phyloP scores from a whole-genome alignment of 2,329 filamentous ascomycete genomes.

The Endocalyx cinctus region DNA sequence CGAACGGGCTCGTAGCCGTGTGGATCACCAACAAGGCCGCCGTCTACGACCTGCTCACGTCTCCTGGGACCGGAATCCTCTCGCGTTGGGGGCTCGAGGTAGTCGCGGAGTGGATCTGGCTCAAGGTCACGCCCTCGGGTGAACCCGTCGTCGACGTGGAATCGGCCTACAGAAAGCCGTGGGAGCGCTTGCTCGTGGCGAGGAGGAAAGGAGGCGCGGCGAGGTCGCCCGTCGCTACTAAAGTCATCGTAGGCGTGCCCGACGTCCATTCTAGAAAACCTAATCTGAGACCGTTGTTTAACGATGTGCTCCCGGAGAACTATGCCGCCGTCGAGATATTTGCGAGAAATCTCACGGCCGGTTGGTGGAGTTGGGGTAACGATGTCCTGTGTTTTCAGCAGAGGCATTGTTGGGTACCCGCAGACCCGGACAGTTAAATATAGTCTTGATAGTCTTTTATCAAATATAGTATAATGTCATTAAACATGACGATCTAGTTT shows the following conservation, averaged over 20 bases:
- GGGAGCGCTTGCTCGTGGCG: slow-evolving; percentile 67
- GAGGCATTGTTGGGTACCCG: slow-evolving; percentile 43
- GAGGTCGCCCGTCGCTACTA: slow-evolving; percentile 35
- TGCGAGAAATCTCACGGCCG: slow-evolving; percentile 66
- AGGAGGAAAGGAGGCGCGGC: slow-evolving; percentile 32
- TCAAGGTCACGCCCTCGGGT: slow-evolving; percentile 64
- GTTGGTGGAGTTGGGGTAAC: slow-evolving; percentile 77
- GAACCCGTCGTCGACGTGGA: slow-evolving; percentile 60
- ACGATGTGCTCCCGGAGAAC: slow-evolving; percentile 43
- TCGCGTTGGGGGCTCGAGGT: slow-evolving; percentile 61
- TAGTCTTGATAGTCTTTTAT: too few species aligned
- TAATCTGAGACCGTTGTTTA: slow-evolving; percentile 59
- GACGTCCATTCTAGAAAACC: slow-evolving; percentile 79
- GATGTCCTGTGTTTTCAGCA: slow-evolving; percentile 68
- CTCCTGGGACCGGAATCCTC: slow-evolving; percentile 57
- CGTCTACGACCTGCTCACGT: slow-evolving; percentile 50
- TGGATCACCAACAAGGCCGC: slow-evolving; percentile 75
- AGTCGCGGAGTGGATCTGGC: slow-evolving; percentile 71
- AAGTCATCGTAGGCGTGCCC: slow-evolving; percentile 64
- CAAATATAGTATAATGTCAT: slow-evolving; percentile 8
- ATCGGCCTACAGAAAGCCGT: slow-evolving; percentile 66
- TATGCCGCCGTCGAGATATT: slow-evolving; percentile 70
- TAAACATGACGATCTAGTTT: neutral
- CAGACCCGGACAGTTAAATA: slow-evolving; percentile 6
- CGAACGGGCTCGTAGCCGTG: slow-evolving; percentile 58